Conservation (phyloP, 768 basidiomycete species). For the Mycena metata region DNA sequence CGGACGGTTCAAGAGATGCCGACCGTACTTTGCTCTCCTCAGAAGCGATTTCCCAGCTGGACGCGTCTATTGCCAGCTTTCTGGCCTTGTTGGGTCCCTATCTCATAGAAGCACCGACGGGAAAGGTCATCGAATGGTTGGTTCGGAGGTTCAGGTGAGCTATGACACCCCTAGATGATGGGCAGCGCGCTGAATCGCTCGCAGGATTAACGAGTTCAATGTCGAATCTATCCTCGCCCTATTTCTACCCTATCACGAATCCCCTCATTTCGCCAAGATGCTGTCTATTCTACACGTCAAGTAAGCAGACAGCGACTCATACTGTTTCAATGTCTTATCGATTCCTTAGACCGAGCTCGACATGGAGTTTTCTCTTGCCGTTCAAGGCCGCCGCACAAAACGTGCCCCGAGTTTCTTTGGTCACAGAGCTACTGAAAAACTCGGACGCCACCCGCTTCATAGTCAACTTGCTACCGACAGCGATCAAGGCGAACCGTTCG, state of each 20-base stretch:
- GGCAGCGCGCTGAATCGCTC: slow-evolving; percentile 19
- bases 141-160: slow-evolving; percentile 91
- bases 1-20: slow-evolving; percentile 76
- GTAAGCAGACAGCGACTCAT: slow-evolving; percentile 50
- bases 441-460: slow-evolving; percentile 82
- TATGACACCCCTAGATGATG: neutral
- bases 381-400: slow-evolving; percentile 84
- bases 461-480: slow-evolving; percentile 70
- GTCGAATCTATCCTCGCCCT: slow-evolving; percentile 79
- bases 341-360: slow-evolving; percentile 64
- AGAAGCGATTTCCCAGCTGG: slow-evolving; percentile 74
- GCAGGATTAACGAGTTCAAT: slow-evolving; percentile 94
- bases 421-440: slow-evolving; percentile 82
- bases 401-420: slow-evolving; percentile 78
- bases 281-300: slow-evolving; percentile 85
- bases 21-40: slow-evolving; percentile 84
- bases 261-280: slow-evolving; percentile 95
- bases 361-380: slow-evolving; percentile 78
- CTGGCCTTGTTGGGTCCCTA: slow-evolving; percentile 82
- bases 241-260: slow-evolving; percentile 96
- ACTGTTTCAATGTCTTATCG: slow-evolving; percentile 13
- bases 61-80: slow-evolving; percentile 71
- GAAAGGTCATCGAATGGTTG: slow-evolving; percentile 94
- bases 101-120: slow-evolving; percentile 84
- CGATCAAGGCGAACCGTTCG: slow-evolving; percentile 62